These are phyloP conservation scores for Lojkania enalia DNA, from an alignment of 2,329 filamentous ascomycete species.

Conservation along the genomic window DNA sequence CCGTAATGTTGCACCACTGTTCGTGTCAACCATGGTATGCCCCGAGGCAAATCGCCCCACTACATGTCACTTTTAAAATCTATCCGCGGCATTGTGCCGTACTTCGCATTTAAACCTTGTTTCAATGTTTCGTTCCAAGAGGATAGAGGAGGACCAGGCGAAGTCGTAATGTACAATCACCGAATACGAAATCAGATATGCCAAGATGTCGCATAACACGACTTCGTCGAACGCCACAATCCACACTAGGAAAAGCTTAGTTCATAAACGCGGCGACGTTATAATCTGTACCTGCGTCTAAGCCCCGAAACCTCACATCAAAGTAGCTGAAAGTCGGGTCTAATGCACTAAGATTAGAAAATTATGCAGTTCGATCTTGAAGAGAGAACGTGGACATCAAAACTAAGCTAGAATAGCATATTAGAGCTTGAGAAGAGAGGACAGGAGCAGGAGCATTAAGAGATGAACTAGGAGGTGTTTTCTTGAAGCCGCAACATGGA, in stretches of 20 bases:
- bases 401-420: too few relatives aligned
- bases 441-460: too few relatives aligned
- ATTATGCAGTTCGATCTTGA: too few relatives aligned
- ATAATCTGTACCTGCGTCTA: constrained; percentile 14
- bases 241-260: constrained; percentile 3
- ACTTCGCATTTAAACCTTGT: constrained; percentile 19
- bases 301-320: constrained; percentile 6
- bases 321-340: too few relatives aligned
- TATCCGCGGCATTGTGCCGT: constrained; percentile 7
- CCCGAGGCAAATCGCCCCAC: neutral
- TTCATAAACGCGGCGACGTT: constrained; percentile 3
- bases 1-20: constrained; percentile 5
- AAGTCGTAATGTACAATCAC: constrained; percentile 14
- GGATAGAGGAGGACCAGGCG: too few relatives aligned
- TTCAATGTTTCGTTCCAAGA: constrained; percentile 1
- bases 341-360: too few relatives aligned
- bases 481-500: too few relatives aligned
- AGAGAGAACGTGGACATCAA: too few relatives aligned
- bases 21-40: constrained; percentile 2
- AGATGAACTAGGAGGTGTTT: too few relatives aligned
- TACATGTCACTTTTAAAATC: neutral
- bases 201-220: constrained; percentile 8
- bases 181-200: constrained; percentile 19
- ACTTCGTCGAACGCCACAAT: constrained; percentile 4
- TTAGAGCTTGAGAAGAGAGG: too few relatives aligned